Base-by-base conservation (phyloP, 805 yeast species). In the Nakazawaea ambrosiae region DNA sequence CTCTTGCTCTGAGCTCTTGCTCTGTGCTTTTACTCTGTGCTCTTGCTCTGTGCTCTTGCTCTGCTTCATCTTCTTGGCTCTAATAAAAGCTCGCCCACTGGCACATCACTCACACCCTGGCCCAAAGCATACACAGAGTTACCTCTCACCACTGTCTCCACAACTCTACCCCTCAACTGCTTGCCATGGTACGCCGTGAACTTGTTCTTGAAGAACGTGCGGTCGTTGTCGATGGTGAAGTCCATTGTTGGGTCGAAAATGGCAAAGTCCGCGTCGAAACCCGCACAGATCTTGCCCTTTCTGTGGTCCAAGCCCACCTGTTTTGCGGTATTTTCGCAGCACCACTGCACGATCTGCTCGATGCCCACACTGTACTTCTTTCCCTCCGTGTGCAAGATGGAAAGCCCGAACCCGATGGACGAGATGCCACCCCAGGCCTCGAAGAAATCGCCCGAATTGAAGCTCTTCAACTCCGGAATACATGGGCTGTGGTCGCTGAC, bases 401-500 rank as follows among this genome's bases (percentile, higher is more conserved):
- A 84, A 33, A 89, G 66, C 0, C 97, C 97, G 28, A 90, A 73
- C 0, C 97, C 97, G 23, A 89, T 94, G 1, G 95, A 84, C 2
- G 95, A 71, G 28, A 89, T 87, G 8, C 97, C 97, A 25, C 97
- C 97, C 97, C 97, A 89, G 2, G 97, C 95, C 25, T 79, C 73
- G 49, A 89, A 76, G 55, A 89, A 89, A 54, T 89, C 95, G 28
- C 96, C 96, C 42, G 75, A 68, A 9, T 76, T 81, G 36, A 87
- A 65, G 17, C 85, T 83, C 58, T 89, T 89, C 51, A 89, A 66
- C 43, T 86, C 86, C 0, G 97, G 95, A 0, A 96, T 86, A 60
- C 97, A 89, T 2, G 97, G 97, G 4, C 96, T 85, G 60, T 89
- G 97, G 57, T 89, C 97, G 10, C 95, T 83, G 5, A 90, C 97